Evolutionary conservation across 306 rosid genomes (phyloP), one percentile per base, ranked within the genome.

Genomic region (Begonia fuchsioides): DNA sequence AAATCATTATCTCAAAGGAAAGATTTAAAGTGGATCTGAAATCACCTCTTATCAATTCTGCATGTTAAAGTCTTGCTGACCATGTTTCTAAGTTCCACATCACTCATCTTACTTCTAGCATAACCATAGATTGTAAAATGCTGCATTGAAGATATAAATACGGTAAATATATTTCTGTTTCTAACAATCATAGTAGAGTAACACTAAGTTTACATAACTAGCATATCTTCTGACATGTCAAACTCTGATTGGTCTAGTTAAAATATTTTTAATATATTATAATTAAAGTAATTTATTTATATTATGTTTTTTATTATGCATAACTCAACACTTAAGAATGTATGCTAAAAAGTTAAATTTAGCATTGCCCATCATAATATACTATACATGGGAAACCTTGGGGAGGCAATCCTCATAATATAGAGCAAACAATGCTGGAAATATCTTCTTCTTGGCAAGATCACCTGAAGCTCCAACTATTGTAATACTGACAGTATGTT

Each of bases 391-490:
- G 35, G 8, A 47, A 58, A 86, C 96, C 90, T 79, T 68, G 3
- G 96, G 96, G 32, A 86, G 93, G 63, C 71, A 86, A 46, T 48
- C 93, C 90, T 86, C 96, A 15, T 86, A 86, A 66, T 69, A 82
- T 26, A 86, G 93, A 7, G 96, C 93, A 57, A 86, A 86, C 56
- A 86, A 93, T 32, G 96, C 96, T 0, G 96, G 96, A 63, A 82
- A 86, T 58, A 86, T 86, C 81, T 86, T 86, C 77, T 86, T 86
- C 69, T 86, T 86, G 16, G 96, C 96, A 56, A 86, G 90, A 72
- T 86, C 96, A 38, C 96, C 96, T n/a, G 96, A 86, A 52, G 96
- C 96, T 54, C 96, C 96, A 61, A 86, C 93, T 63, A 86, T 83
- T 39, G 93, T 82, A 50, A 86, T 82, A 69, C 93, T 82, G 43